Conservation (phyloP, 352 stramenopile species). For the Elongisporangium prolatum region DNA sequence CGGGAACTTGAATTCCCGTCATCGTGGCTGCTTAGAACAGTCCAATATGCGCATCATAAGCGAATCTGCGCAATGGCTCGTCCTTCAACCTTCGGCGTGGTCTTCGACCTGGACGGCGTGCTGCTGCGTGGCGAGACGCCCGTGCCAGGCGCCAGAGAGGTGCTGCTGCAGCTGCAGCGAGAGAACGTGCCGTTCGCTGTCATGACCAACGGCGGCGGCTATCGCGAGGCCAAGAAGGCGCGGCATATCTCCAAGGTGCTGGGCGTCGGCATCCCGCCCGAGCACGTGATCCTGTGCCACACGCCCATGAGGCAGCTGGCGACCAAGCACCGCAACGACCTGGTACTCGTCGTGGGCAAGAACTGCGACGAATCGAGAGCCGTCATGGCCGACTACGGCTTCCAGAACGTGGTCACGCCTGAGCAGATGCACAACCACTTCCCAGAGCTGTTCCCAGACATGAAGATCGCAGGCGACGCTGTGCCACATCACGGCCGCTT, state of each 20-base stretch:
- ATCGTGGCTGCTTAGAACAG: background rate
- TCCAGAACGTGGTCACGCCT: slow-evolving; percentile 53
- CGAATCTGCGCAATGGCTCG: background rate
- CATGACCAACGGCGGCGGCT: slow-evolving; percentile 59
- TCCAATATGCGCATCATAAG: background rate
- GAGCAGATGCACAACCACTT: slow-evolving; percentile 47
- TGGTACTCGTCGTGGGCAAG: slow-evolving; percentile 51
- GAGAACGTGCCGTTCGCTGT: slow-evolving; percentile 44
- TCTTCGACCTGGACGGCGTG: slow-evolving; percentile 56
- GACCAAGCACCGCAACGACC: slow-evolving; percentile 37
- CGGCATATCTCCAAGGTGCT: slow-evolving; percentile 41
- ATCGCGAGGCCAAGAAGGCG: slow-evolving; percentile 45
- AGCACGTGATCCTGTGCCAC: slow-evolving; percentile 45
- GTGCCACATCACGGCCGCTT: slow-evolving; percentile 18
- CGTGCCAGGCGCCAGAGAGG: slow-evolving; percentile 35
- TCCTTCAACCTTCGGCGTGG: slow-evolving; percentile 34
- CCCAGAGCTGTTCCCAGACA: slow-evolving; percentile 53
- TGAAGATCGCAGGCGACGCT: slow-evolving; percentile 21
- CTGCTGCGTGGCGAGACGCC: slow-evolving; percentile 42
- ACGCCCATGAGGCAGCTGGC: slow-evolving; percentile 46
- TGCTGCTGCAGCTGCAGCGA: slow-evolving; percentile 36
- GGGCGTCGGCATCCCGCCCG: slow-evolving; percentile 23
- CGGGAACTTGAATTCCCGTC: background rate
- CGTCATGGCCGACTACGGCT: slow-evolving; percentile 50
- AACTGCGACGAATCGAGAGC: slow-evolving; percentile 37